These are phyloP conservation scores for Aspergillus homomorphus DNA, from an alignment of 495 filamentous ascomycete species.

Conservation along the genomic window DNA sequence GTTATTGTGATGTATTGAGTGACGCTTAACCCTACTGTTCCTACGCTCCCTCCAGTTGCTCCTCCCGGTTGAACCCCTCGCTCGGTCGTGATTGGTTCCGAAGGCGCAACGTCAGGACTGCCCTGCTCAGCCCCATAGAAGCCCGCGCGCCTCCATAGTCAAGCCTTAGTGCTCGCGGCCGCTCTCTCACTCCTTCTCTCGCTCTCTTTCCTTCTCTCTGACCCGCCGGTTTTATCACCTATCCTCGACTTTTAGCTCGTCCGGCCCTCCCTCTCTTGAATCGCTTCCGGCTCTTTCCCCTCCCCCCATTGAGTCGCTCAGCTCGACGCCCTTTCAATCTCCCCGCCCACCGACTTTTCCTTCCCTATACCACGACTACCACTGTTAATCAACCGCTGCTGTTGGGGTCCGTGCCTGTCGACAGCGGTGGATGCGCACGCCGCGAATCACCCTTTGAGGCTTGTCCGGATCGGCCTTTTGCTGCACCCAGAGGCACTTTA, in stretches of 20 bases:
- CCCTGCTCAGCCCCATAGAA: constrained; percentile 29
- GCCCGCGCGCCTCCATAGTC: not conserved
- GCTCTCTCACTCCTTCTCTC: constrained; percentile 18
- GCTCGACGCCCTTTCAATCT: constrained; percentile 6
- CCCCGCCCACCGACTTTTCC: constrained; percentile 9
- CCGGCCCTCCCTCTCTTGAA: constrained; percentile 14
- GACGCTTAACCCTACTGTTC: no score
- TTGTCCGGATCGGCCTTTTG: constrained; percentile 43
- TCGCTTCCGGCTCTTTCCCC: constrained; percentile 9
- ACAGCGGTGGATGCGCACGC: constrained; percentile 44
- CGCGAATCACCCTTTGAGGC: constrained; percentile 33
- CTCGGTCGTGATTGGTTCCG: constrained; percentile 23
- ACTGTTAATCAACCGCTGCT: constrained; percentile 18
- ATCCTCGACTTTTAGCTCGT: constrained; percentile 24
- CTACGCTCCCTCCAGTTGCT: not conserved
- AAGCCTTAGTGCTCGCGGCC: constrained; percentile 16
- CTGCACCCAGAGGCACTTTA: constrained; percentile 28
- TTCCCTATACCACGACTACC: not conserved
- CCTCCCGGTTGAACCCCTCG: constrained; percentile 19
- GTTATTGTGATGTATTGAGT: no score
- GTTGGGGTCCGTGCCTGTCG: constrained; percentile 21
- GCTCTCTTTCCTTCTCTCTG: constrained; percentile 20
- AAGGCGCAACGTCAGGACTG: constrained; percentile 30
- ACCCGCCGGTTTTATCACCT: constrained; percentile 17
- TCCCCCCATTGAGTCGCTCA: constrained; percentile 6